phyloP scores from a whole-genome alignment of 106 monocot genomes.

The Dendrobium officinale region DNA sequence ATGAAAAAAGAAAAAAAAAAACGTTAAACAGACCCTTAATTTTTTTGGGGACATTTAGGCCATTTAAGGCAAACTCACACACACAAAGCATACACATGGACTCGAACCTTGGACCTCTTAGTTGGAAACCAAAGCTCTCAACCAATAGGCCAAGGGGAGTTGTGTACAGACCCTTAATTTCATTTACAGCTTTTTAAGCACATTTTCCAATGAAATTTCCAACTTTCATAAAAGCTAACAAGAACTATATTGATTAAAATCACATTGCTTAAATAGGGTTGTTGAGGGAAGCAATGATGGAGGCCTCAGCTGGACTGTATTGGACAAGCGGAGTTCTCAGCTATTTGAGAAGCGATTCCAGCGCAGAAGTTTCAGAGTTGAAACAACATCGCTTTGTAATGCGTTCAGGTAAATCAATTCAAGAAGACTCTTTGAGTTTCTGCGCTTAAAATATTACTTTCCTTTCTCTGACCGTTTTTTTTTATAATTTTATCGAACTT shows the following conservation, averaged over 20 bases:
- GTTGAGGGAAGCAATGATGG: constrained; percentile 64
- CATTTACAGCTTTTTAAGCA: not conserved
- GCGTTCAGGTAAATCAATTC: constrained; percentile 50
- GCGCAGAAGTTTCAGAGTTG: constrained; percentile 45
- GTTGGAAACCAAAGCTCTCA: no score
- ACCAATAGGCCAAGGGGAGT: no score
- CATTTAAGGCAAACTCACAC: no score
- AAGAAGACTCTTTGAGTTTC: not conserved
- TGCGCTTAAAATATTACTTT: not conserved
- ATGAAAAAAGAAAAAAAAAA: no score
- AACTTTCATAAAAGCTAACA: no score
- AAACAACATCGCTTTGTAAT: constrained; percentile 24
- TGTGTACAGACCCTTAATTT: no score
- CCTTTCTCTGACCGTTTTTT: not conserved
- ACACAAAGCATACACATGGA: no score
- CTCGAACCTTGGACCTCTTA: no score
- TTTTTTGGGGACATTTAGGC: no score
- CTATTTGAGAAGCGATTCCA: constrained; percentile 59
- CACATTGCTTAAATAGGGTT: constrained; percentile 30
- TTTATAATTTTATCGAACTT: not conserved
- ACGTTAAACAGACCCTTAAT: no score
- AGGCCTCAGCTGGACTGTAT: constrained; percentile 51
- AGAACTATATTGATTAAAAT: not conserved
- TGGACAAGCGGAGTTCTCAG: constrained; percentile 53
- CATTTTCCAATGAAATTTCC: not conserved